Conservation (phyloP, 139 green algal genomes). For the Asterochloris sp. region DNA sequence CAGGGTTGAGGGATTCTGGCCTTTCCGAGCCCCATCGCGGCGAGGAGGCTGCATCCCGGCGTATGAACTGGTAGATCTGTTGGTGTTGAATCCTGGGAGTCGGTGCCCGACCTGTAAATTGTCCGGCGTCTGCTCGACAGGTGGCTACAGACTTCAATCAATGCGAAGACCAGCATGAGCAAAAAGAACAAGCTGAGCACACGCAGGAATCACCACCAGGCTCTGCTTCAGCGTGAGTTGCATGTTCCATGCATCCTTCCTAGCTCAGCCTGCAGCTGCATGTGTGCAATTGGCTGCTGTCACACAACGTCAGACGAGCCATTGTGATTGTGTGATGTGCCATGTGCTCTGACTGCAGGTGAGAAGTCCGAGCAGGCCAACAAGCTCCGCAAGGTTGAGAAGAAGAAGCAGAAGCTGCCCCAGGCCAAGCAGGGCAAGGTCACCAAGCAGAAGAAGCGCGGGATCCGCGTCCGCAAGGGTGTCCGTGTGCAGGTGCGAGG, state of each 20-base stretch:
- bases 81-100: too few relatives aligned
- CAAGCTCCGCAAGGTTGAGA: conserved; percentile 9
- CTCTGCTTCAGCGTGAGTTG: conserved; percentile 16
- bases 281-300: neutral
- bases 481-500: conserved; percentile 11
- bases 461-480: conserved; percentile 18
- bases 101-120: too few relatives aligned
- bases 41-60: too few relatives aligned
- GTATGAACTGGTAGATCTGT: too few relatives aligned
- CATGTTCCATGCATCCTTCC: conserved; percentile 11
- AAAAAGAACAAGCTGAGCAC: conserved; percentile 26
- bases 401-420: conserved; percentile 6
- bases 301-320: neutral
- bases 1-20: too few relatives aligned
- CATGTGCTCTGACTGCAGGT: neutral
- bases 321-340: neutral
- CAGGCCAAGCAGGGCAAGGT: neutral
- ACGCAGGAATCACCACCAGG: neutral
- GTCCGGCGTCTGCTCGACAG: too few relatives aligned
- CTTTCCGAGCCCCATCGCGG: too few relatives aligned
- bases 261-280: neutral
- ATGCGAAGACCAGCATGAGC: conserved; percentile 5
- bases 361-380: conserved; percentile 17
- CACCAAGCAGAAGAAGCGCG: conserved; percentile 11
- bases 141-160: too few relatives aligned